Evolutionary conservation across 1,139 yeast genomes (phyloP), one percentile per base, ranked within the genome.

Genomic region (Magnusiomyces ingens): DNA sequence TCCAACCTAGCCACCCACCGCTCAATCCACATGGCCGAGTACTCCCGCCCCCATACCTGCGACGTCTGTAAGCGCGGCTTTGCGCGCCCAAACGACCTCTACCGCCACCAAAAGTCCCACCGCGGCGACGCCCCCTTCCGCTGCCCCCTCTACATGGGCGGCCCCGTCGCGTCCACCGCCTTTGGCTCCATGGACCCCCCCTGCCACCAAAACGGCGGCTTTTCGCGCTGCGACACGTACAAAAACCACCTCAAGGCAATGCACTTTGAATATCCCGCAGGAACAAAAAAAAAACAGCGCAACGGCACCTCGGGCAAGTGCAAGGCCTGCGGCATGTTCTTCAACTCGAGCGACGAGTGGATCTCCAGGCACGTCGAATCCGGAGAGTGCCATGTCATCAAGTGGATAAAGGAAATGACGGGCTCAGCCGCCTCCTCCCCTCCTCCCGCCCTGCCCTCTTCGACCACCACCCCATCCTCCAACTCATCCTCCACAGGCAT

Each of bases 171-270:
- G 8, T 26, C 32, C 8, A 8, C 32, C 4, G 35, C 18, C 26
- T 29, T 19, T 8, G 48, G 29, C 11, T 13, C 35, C 1, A 26
- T 18, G 11, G 52, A 50, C 26, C 52, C 53, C 8, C 47, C 50
- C 6, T 88, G 96, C 65, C 96, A 90, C 67, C 79, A 80, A 56
- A 81, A 88, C 3, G 96, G 96, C 5, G 82, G 85, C 42, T 90
- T 90, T 63, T 81, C 90, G 18, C 77, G 97, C 49, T 86, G 96
- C 66, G 97, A 90, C 68, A 90, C 97, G 5, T 90, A 81, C 71
- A 90, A 90, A 66, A 90, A 89, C 69, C 97, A 90, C 69, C 74
- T 90, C 58, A 87, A 86, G 67, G 95, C 96, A 2, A 77, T 90
- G 59, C 97, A 90, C 67, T 90, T 90, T 68, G 86, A 81, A 63